Base-by-base conservation (phyloP, 2,329 filamentous ascomycete genomes). In the Akanthomyces lecanii region DNA sequence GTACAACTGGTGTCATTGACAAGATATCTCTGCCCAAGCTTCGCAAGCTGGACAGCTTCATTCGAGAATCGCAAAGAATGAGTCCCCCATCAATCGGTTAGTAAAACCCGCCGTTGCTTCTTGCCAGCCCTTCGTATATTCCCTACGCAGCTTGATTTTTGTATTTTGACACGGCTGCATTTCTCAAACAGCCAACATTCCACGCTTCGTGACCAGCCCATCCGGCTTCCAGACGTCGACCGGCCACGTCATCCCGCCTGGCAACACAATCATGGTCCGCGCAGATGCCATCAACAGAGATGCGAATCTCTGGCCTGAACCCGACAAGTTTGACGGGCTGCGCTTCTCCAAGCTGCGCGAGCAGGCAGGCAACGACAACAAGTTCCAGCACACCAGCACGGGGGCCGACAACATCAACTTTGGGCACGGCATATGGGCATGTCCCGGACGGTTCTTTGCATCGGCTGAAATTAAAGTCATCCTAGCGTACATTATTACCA, bases 371-470 rank as follows among this genome's bases (percentile, higher is more conserved):
- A 23, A 33, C 12, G 55, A 42, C 23, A 33, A 59, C 4, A 48
- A 59, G 14, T 12, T 64, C 67, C 33, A 69, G 69, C 50, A 70
- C 70, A 25, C 48, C 66, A 0, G 71, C 71, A 4, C 73, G 73
- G 36, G 69, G 66, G 0, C 56, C 76, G 60, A 67, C 67, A 62
- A 64, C 72, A 12, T 78, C 75, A 65, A 75, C 84, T 71, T 78
- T 82, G 14, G 79, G 78, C 12, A 82, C 84, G 28, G 72, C 78
- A 0, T 85, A 85, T 67, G 81, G 83, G 80, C 77, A 4, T 79
- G 81, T 58, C 77, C 79, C 0, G 81, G 81, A 0, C 74, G 81
- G 2, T 83, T 83, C 71, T 82, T 83, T 65, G 80, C 81, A 0
- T 75, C 78, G 0, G 76, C 79, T 57, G 79, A 82, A 69, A 70